Conservation (phyloP, 139 green algal genomes). For the Coccomyxa sp. region DNA sequence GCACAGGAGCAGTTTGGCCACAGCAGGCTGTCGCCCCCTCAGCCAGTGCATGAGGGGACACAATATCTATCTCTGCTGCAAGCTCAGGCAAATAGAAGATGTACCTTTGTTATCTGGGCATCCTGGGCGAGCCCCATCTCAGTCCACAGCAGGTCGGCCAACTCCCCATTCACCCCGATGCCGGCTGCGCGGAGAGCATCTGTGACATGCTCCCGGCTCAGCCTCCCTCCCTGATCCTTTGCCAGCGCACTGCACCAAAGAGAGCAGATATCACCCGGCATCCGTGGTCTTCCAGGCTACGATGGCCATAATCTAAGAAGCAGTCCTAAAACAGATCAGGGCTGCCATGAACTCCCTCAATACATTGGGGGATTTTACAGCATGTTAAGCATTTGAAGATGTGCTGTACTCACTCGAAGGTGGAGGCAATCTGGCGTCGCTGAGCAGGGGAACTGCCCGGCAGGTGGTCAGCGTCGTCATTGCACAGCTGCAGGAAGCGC, state of each 20-base stretch:
- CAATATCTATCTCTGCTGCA: no score
- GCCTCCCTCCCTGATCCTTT: conserved; percentile 23
- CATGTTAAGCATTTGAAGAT: neutral
- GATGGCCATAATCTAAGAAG: no score
- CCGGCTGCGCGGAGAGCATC: conserved; percentile 9
- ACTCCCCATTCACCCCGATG: conserved; percentile 6
- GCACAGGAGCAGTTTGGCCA: no score
- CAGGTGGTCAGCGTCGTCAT: conserved; percentile 67
- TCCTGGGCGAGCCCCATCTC: conserved; percentile 42
- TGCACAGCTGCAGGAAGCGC: conserved; percentile 62
- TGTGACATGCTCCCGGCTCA: conserved; percentile 19
- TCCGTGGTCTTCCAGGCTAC: no score
- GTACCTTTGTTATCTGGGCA: conserved; percentile 14
- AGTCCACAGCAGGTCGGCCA: conserved; percentile 39
- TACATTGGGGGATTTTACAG: no score
- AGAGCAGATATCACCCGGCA: no score
- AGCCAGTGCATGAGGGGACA: no score
- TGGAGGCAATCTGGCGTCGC: neutral
- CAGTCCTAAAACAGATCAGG: no score
- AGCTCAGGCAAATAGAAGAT: neutral
- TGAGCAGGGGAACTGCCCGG: conserved; percentile 39
- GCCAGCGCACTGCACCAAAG: conserved; percentile 15
- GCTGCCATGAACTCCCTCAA: no score
- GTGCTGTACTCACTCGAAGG: conserved; percentile 8
- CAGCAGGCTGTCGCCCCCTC: no score